phyloP scores from a whole-genome alignment of 768 basidiomycete genomes.

The Plicaturopsis crispa region DNA sequence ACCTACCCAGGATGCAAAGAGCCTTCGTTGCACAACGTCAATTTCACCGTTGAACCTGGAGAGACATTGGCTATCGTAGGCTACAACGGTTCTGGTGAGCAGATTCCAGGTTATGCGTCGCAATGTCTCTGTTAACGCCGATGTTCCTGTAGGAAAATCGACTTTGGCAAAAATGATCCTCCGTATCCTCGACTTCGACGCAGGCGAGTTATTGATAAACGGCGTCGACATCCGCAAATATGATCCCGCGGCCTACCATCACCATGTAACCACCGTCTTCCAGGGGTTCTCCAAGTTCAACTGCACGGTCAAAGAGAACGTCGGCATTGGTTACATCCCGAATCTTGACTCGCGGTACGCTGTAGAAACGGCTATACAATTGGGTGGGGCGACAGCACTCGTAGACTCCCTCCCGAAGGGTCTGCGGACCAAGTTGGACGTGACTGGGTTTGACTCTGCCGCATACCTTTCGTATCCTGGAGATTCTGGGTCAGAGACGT shows the following conservation, averaged over 20 bases:
- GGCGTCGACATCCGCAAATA: constrained; percentile 58
- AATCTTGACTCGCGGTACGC: constrained; percentile 48
- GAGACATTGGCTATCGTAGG: constrained; percentile 84
- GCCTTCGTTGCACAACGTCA: constrained; percentile 64
- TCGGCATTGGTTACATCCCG: constrained; percentile 74
- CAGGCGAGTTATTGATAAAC: constrained; percentile 64
- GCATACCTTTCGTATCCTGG: constrained; percentile 20
- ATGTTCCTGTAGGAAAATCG: constrained; percentile 59
- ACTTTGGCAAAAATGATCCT: constrained; percentile 79
- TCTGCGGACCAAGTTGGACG: constrained; percentile 64
- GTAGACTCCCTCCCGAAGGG: constrained; percentile 65
- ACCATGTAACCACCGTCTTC: constrained; percentile 72
- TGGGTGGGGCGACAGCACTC: constrained; percentile 65
- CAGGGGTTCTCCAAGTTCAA: constrained; percentile 82
- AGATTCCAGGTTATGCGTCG: constrained; percentile 1
- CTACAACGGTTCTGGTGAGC: constrained; percentile 72
- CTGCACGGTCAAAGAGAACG: constrained; percentile 72
- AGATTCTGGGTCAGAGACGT: constrained; percentile 13
- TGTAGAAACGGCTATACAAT: constrained; percentile 56
- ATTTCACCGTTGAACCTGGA: constrained; percentile 62
- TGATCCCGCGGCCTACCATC: constrained; percentile 65
- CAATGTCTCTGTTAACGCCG: background rate
- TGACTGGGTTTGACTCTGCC: constrained; percentile 48
- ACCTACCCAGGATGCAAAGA: constrained; percentile 72
- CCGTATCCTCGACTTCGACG: constrained; percentile 70